phyloP scores from a whole-genome alignment of 768 basidiomycete species.

The Hypholoma fasciculare region DNA sequence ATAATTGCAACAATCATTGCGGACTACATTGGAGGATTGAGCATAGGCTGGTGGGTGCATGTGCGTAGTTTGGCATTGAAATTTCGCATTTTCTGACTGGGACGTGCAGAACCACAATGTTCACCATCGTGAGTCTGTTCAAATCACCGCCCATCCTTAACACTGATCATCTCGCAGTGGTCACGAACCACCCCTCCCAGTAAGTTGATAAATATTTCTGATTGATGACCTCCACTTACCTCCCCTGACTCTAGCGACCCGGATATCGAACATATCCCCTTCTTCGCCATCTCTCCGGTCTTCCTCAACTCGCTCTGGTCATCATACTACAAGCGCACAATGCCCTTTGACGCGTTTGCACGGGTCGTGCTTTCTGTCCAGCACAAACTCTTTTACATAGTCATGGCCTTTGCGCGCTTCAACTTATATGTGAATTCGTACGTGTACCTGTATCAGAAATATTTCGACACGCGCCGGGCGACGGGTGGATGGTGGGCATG shows the following conservation, averaged over 20 bases:
- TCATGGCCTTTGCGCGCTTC: slow-evolving; percentile 90
- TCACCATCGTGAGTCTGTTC: slow-evolving; percentile 77
- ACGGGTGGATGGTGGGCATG: slow-evolving; percentile 78
- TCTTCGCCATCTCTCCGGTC: slow-evolving; percentile 88
- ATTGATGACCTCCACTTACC: slow-evolving; percentile 11
- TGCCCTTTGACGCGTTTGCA: slow-evolving; percentile 75
- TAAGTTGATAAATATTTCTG: slow-evolving; percentile 34
- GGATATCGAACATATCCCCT: slow-evolving; percentile 87
- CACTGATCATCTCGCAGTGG: slow-evolving; percentile 51
- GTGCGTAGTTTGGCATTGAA: slow-evolving; percentile 51
- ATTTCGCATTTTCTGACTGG: slow-evolving; percentile 8
- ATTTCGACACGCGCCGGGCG: slow-evolving; percentile 61
- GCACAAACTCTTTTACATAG: slow-evolving; percentile 90
- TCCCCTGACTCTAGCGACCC: slow-evolving; percentile 55
- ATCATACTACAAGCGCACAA: slow-evolving; percentile 89
- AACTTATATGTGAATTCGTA: slow-evolving; percentile 94
- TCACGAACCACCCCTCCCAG: slow-evolving; percentile 98
- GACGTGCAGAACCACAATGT: slow-evolving; percentile 82
- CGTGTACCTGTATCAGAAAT: slow-evolving; percentile 63
- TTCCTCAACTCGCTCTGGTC: slow-evolving; percentile 90
- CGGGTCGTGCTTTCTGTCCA: slow-evolving; percentile 71
- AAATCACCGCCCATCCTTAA: slow-evolving; percentile 9
- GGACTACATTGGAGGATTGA: slow-evolving; percentile 88
- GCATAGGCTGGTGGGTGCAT: slow-evolving; percentile 97
- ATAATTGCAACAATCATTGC: slow-evolving; percentile 78